These are phyloP conservation scores for Hanseniaspora hatyaiensis DNA, from an alignment of 805 yeast genomes.

Conservation along the genomic window DNA sequence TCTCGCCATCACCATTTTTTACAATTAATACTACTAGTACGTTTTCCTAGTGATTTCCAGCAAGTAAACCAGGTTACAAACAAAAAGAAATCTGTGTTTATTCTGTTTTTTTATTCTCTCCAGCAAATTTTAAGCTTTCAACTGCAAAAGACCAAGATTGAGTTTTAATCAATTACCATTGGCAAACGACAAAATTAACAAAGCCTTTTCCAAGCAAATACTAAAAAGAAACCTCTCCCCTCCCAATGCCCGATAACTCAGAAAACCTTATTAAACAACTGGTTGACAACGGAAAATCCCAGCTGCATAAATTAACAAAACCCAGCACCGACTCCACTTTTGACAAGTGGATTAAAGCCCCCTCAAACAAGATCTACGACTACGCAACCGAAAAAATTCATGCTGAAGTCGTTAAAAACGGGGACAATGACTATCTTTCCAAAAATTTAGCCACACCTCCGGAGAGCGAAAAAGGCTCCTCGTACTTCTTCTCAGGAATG, in stretches of 20 bases:
- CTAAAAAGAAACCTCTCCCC: too few relatives aligned
- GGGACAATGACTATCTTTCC: neutral
- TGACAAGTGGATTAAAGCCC: conserved; percentile 9
- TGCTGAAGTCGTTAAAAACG: neutral
- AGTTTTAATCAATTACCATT: too few relatives aligned
- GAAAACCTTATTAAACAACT: neutral
- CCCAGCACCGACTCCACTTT: neutral
- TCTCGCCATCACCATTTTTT: too few relatives aligned
- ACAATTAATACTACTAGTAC: too few relatives aligned
- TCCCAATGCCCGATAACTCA: conserved; percentile 1
- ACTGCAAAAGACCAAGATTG: too few relatives aligned
- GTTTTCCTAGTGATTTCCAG: too few relatives aligned
- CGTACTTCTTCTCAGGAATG: neutral
- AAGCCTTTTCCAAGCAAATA: neutral
- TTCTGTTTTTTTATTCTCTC: too few relatives aligned
- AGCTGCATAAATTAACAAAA: neutral
- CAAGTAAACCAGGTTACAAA: too few relatives aligned
- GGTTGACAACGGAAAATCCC: neutral
- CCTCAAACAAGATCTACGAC: conserved; percentile 2
- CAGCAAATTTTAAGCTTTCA: too few relatives aligned
- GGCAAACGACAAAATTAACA: neutral
- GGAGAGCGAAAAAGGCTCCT: neutral
- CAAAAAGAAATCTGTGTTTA: too few relatives aligned
- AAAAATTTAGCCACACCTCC: neutral
- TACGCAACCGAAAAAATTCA: conserved; percentile 1